These are phyloP conservation scores for Achlya hypogyna DNA, from an alignment of 352 stramenopile species.

Conservation along the genomic window DNA sequence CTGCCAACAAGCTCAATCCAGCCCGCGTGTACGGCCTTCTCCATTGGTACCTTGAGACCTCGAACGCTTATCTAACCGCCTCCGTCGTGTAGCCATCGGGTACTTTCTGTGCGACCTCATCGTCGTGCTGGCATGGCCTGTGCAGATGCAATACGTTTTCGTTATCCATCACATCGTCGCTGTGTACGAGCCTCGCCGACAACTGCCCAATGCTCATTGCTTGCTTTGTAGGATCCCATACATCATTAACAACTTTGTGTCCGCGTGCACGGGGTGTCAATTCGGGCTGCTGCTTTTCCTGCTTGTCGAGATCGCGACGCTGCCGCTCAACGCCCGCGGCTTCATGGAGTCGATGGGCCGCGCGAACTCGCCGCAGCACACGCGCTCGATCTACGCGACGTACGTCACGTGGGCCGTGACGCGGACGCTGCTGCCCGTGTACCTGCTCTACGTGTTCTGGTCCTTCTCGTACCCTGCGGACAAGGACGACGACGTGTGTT, in stretches of 20 bases:
- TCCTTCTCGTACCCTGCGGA: slow-evolving; percentile 55
- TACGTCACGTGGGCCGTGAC: slow-evolving; percentile 69
- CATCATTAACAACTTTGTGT: slow-evolving; percentile 81
- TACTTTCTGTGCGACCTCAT: slow-evolving; percentile 77
- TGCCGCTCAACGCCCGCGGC: slow-evolving; percentile 62
- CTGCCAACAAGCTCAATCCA: slow-evolving; percentile 67
- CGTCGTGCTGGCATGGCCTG: slow-evolving; percentile 67
- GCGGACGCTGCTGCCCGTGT: slow-evolving; percentile 60
- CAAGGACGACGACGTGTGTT: slow-evolving; percentile 63
- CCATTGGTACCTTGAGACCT: slow-evolving; percentile 43
- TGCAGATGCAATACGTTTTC: slow-evolving; percentile 69
- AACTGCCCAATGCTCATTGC: neutral
- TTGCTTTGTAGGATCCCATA: slow-evolving; percentile 46
- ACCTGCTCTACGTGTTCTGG: slow-evolving; percentile 70
- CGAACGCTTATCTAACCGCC: too few species aligned
- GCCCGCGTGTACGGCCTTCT: slow-evolving; percentile 71
- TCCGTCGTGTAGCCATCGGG: slow-evolving; percentile 42
- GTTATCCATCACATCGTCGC: slow-evolving; percentile 71
- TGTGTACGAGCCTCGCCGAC: slow-evolving; percentile 37
- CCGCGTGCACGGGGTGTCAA: slow-evolving; percentile 64
- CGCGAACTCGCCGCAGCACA: slow-evolving; percentile 53
- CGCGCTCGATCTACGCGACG: slow-evolving; percentile 60
- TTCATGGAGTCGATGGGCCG: slow-evolving; percentile 64
- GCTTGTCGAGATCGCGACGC: slow-evolving; percentile 68
- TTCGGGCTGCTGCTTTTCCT: slow-evolving; percentile 70